Base-by-base conservation (phyloP, 805 yeast genomes). In the Metschnikowia shivogae region DNA sequence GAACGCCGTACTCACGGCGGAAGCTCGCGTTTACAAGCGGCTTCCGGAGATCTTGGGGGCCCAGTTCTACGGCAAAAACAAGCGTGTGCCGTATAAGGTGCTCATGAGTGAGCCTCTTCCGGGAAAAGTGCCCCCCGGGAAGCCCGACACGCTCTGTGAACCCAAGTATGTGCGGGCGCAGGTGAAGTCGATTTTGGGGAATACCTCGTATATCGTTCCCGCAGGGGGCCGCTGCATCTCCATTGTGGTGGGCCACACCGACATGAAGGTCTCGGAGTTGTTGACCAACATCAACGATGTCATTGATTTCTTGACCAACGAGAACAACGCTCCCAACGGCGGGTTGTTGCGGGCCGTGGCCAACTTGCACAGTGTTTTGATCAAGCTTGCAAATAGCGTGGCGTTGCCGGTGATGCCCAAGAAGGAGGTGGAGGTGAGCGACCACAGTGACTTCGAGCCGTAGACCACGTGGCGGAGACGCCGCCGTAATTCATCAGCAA, bases 1-100 rank as follows among this genome's bases (percentile, higher is more conserved):
- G 33, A 81, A 74, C 58, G 95, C 87, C 56, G 55, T 83, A 24
- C 71, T 88, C 2, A 67, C 87, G 8, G 81, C 84, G 4, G 95
- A 88, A 61, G 77, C 81, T 42, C 68, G 93, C 49, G 74, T 86
- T 1, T 81, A 80, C 55, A 78, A 77, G 49, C 63, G 81, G 19
- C 62, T 86, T 26, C 86, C 86, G 0, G 65, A 66, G 1, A 61
- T 84, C 0, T 62, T 87, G 30, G 86, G 86, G 1, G 70, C 73
- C 5, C 74, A 70, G 44, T 85, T 86, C 57, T 84, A 80, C 63
- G 74, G 73, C 44, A 81, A 78, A 46, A 80, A 80, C 49, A 82
- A 79, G 53, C 83, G 80, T 54, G 67, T 82, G 13, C 95, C 95
- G 2, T 76, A 73, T 51, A 77, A 84, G 72, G 60, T 86, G 3